Conservation (phyloP, 2,329 filamentous ascomycete species). For the Pseudocercospora fuligena region DNA sequence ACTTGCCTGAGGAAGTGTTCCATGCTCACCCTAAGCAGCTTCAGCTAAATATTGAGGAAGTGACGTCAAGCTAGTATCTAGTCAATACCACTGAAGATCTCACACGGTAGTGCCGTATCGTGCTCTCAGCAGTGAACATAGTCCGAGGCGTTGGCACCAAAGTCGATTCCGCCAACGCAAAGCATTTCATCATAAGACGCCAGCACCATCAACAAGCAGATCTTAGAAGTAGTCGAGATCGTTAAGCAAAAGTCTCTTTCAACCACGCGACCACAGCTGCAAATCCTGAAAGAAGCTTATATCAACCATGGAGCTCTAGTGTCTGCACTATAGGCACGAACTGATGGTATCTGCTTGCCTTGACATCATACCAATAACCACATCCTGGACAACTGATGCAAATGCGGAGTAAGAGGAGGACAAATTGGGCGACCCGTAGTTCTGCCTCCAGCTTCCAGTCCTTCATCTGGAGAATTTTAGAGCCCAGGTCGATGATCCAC, state of each 20-base stretch:
- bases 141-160: neutral
- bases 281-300: conserved; percentile 7
- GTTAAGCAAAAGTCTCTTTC: neutral
- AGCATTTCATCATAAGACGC: neutral
- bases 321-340: neutral
- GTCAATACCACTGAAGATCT: neutral
- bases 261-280: conserved; percentile 2
- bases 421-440: neutral
- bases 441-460: neutral
- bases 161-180: neutral
- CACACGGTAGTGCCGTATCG: too few species aligned
- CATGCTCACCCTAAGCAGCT: neutral
- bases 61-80: neutral
- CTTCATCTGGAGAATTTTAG: neutral
- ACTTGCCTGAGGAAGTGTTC: neutral
- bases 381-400: neutral
- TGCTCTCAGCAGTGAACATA: neutral
- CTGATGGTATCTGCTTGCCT: neutral
- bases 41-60: neutral
- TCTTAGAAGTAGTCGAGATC: neutral
- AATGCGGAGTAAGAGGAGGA: neutral
- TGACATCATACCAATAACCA: neutral
- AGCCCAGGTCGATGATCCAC: neutral
- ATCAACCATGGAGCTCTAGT: conserved; percentile 1
- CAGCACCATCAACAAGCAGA: neutral